These are phyloP conservation scores for Asterella californica DNA, from an alignment of 225 moss, liverwort and hornwort genomes.

Conservation along the genomic window DNA sequence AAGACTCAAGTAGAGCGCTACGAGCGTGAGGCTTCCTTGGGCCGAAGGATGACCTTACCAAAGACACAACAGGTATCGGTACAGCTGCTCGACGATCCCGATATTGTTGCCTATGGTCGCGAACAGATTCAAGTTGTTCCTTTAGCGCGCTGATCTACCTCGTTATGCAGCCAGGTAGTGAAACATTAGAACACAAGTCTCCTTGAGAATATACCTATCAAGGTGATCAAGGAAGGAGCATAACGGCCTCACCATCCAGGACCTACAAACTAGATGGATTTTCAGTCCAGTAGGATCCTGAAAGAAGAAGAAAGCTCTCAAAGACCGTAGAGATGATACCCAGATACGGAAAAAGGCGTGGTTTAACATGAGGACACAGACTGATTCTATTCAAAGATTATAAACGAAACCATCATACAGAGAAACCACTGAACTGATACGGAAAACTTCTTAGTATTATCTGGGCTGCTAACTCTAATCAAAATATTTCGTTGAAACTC, in stretches of 20 bases:
- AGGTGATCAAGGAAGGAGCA: no score
- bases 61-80: slow-evolving; percentile 89
- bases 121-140: slow-evolving; percentile 83
- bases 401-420: background rate
- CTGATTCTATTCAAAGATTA: no score
- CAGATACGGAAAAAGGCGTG: no score
- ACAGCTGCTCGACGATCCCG: slow-evolving; percentile 96
- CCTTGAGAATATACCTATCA: background rate
- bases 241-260: no score
- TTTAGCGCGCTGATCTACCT: slow-evolving; percentile 75
- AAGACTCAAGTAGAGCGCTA: background rate
- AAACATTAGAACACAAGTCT: background rate
- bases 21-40: background rate
- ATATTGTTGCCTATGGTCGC: slow-evolving; percentile 90
- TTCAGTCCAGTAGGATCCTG: no score
- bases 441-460: background rate
- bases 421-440: background rate
- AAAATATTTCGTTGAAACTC: no score
- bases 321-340: no score
- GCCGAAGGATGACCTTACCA: no score
- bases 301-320: no score
- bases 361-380: no score
- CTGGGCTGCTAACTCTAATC: no score
- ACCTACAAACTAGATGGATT: no score
- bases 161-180: background rate